A percentile compares a stretch with the other conserved stretches of the same genome.
Conservation (phyloP, 257 asterid species). For the Haberlea rhodopensis region DNA sequence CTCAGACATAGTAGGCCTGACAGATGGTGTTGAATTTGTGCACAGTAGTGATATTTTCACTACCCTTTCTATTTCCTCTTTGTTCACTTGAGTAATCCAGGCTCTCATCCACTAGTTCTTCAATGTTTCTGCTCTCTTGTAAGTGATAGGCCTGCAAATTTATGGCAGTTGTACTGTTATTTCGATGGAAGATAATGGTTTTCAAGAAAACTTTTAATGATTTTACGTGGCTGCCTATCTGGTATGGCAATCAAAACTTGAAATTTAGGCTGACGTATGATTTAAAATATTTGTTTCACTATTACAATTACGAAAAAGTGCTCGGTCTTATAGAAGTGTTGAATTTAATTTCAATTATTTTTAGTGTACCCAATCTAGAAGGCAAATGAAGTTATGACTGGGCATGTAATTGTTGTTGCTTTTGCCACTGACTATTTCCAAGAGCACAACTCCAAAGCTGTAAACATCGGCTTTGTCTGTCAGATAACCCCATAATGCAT, state of each 20-base stretch:
- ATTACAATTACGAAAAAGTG: no score
- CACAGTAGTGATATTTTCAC: constrained; percentile 67
- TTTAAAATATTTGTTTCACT: not conserved
- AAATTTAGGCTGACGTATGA: not conserved
- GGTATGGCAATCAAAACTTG: not conserved
- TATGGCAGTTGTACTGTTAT: not conserved
- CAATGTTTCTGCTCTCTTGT: constrained; percentile 52
- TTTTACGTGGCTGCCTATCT: not conserved
- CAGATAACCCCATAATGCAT: constrained; percentile 84
- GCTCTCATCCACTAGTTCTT: constrained; percentile 54
- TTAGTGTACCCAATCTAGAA: constrained; percentile 73
- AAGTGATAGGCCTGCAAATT: constrained; percentile 60
- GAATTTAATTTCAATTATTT: not conserved
- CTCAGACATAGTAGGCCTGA: constrained; percentile 80
- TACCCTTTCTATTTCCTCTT: constrained; percentile 52
- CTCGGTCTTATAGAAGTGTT: no score
- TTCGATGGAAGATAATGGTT: not conserved
- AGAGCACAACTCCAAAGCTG: constrained; percentile 77
- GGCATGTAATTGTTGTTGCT: constrained; percentile 78
- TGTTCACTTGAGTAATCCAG: constrained; percentile 35
- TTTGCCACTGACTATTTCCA: constrained; percentile 81
- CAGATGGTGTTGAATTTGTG: constrained; percentile 65
- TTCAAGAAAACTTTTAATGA: constrained; percentile 2
- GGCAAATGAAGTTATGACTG: constrained; percentile 59
- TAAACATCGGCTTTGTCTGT: constrained; percentile 85